Conservation (phyloP, 768 basidiomycete genomes). For the Cantharellus anzutake region DNA sequence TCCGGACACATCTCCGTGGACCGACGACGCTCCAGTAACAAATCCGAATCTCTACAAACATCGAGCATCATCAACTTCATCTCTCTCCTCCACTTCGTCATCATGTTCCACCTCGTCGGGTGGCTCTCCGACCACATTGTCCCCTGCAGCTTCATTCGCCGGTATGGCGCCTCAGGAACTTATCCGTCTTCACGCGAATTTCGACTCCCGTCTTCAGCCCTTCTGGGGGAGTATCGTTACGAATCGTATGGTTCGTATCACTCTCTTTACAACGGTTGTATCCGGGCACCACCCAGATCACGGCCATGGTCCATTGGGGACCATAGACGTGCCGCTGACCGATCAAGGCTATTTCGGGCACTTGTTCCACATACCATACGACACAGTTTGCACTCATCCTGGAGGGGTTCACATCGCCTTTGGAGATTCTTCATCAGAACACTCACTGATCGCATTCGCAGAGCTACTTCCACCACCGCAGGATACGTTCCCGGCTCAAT, state of each 20-base stretch:
- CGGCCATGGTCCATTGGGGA: conserved; percentile 27
- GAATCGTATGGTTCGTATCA: conserved; percentile 39
- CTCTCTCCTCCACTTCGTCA: not conserved
- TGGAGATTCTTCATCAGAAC: conserved; percentile 24
- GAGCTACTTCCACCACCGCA: conserved; percentile 6
- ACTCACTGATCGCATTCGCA: conserved; percentile 4
- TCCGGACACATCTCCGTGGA: not conserved
- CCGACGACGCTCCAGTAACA: not conserved
- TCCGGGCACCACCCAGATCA: conserved; percentile 5
- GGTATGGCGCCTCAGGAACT: conserved; percentile 17
- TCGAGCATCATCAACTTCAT: not conserved
- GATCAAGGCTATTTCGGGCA: conserved; percentile 58
- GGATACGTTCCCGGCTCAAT: too few species aligned
- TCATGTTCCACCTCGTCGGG: not conserved
- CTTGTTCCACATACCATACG: conserved; percentile 46
- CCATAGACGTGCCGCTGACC: conserved; percentile 24
- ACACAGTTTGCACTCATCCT: conserved; percentile 43
- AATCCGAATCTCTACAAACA: not conserved
- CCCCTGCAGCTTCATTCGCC: not conserved
- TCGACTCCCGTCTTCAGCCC: conserved; percentile 53
- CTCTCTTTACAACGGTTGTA: conserved; percentile 28
- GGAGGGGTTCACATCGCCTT: conserved; percentile 36
- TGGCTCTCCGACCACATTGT: not conserved
- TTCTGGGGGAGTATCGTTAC: conserved; percentile 67
- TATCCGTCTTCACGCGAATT: conserved; percentile 46